phyloP scores from a whole-genome alignment of 495 filamentous ascomycete genomes.

The Aspergillus sclerotioniger region DNA sequence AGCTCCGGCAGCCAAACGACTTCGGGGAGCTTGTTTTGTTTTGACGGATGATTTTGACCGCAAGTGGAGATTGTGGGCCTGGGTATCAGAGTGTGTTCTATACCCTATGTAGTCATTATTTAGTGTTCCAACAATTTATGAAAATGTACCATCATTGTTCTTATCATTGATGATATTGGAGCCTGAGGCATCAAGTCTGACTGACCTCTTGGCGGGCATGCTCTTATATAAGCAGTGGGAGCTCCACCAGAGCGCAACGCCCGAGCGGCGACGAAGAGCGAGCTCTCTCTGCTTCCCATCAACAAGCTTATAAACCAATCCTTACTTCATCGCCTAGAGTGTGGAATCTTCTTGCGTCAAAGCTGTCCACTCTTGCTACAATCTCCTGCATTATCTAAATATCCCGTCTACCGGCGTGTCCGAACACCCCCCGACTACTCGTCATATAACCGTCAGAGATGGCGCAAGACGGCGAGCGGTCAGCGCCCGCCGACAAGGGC shows the following conservation, averaged over 20 bases:
- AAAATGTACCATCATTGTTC: not conserved
- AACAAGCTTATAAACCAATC: constrained; percentile 42
- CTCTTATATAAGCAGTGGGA: constrained; percentile 39
- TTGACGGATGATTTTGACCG: constrained; percentile 5
- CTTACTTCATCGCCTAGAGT: constrained; percentile 29
- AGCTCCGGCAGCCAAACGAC: constrained; percentile 13
- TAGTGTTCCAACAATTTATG: not conserved
- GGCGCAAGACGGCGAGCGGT: constrained; percentile 88
- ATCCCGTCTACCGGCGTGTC: constrained; percentile 1
- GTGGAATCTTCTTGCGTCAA: constrained; percentile 22
- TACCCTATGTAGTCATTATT: not conserved
- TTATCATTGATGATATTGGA: not conserved
- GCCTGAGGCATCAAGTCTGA: constrained; percentile 8
- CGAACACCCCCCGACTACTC: constrained; percentile 22
- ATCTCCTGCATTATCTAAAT: constrained; percentile 3
- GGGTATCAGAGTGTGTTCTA: not conserved
- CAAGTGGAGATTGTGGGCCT: not conserved
- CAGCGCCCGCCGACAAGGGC: constrained; percentile 85
- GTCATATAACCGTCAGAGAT: constrained; percentile 55
- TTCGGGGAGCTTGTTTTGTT: constrained; percentile 36
- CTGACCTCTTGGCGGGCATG: constrained; percentile 23
- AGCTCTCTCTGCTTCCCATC: constrained; percentile 41
- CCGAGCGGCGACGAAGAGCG: constrained; percentile 25
- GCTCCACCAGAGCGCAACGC: constrained; percentile 39
- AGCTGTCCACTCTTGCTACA: constrained; percentile 13